Conservation (phyloP, 2,329 filamentous ascomycete genomes). For the Trichoderma guizhouense region DNA sequence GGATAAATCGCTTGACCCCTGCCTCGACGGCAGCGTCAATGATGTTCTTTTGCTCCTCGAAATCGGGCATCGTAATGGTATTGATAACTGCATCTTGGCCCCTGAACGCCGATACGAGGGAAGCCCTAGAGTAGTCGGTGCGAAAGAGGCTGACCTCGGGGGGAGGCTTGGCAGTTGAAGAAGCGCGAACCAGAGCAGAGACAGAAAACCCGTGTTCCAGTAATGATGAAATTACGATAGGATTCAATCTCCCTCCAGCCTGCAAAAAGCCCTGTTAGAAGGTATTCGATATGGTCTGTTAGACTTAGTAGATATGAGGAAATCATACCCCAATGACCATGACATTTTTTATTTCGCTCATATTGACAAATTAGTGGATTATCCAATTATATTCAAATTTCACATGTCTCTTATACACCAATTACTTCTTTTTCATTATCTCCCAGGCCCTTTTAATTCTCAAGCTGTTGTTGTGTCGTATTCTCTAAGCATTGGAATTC, state of each 20-base stretch:
- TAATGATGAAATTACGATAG: background rate
- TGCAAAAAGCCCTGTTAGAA: background rate
- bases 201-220: background rate
- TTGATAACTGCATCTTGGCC: background rate
- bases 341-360: background rate
- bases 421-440: background rate
- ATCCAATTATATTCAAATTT: background rate
- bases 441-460: background rate
- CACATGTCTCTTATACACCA: background rate
- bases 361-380: background rate
- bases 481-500: background rate
- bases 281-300: background rate
- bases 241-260: background rate
- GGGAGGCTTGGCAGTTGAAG: background rate
- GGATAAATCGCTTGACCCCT: background rate
- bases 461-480: background rate
- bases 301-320: background rate
- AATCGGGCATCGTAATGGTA: background rate
- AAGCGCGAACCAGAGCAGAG: background rate
- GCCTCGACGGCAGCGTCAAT: constrained; percentile 3
- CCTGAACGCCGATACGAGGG: background rate
- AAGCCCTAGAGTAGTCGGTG: background rate
- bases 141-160: background rate
- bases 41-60: background rate
- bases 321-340: background rate